Percentiles rank a stretch among this genome's conserved stretches.
Evolutionary conservation across 2,329 filamentous ascomycete genomes (phyloP).

Genomic region (Trichoderma sp.): DNA sequence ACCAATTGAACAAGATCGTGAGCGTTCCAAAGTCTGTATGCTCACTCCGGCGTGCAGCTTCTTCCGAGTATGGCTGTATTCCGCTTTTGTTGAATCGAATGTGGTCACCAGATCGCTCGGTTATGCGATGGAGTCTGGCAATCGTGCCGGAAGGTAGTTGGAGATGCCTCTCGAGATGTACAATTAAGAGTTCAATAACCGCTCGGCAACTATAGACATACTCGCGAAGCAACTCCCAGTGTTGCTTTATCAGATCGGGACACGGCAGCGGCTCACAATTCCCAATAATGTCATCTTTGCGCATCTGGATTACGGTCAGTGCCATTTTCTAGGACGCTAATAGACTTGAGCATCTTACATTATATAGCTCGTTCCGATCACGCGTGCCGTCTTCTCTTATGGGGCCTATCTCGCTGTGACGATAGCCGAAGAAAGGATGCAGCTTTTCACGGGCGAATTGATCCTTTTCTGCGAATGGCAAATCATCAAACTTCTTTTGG

Average conservation of each 20-base stretch:
- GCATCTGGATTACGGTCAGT: background rate
- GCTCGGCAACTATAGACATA: background rate
- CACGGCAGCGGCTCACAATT: background rate
- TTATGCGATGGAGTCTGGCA: background rate
- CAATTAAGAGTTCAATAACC: background rate
- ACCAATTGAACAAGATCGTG: background rate
- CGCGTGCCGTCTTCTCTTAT: background rate
- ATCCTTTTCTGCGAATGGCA: background rate
- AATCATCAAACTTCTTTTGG: background rate
- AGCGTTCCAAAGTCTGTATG: background rate
- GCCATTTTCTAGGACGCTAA: background rate
- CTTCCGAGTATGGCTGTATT: background rate
- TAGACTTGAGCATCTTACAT: background rate
- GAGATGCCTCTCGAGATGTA: background rate
- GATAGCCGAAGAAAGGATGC: background rate
- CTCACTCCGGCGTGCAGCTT: background rate
- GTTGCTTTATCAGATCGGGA: background rate
- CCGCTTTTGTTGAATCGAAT: background rate
- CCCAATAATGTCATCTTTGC: background rate
- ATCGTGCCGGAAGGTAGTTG: background rate
- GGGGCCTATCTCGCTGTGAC: background rate
- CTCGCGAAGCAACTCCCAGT: background rate
- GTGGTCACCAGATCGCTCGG: background rate
- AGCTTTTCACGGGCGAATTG: background rate
- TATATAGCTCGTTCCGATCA: background rate